Base-by-base conservation (phyloP, 2,329 filamentous ascomycete genomes). In the Moelleriella libera region DNA sequence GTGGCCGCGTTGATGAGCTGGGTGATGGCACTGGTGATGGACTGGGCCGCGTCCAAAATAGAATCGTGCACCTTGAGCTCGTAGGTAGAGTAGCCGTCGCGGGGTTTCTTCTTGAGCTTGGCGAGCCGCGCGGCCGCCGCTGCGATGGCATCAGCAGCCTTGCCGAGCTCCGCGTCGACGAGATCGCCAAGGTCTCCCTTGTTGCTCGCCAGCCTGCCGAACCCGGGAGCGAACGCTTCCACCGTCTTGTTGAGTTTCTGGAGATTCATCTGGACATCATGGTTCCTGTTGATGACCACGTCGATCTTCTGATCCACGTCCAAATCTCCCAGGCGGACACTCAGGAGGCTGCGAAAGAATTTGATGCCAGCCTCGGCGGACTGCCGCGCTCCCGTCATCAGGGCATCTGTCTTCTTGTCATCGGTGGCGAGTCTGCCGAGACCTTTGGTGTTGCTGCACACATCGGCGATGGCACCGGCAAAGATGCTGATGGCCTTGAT, bases 221-320 rank as follows among this genome's bases (percentile, higher is more conserved):
- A 87, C 64, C 87, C 89, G 1, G 90, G 90, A 2, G 89, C 87
- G 58, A 97, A 95, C 0, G 83, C 77, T 62, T 98, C 92, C 1
- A 90, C 88, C 45, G 95, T 72, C 70, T 95, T 96, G 64, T 88
- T 95, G 54, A 98, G 76, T 60, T 85, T 86, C 68, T 97, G 90
- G 46, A 98, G 73, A 55, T 94, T 88, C 66, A 94, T 84, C 63
- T 96, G 87, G 8, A 97, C 89, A 54, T 98, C 92, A 53, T 94
- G 87, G 66, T 95, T 97, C 72, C 85, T 90, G 68, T 92, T 94
- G 69, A 98, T 94, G 48, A 98, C 90, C 34, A 97, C 88, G 52
- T 97, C 90, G 3, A 88, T 94, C 78, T 94, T 95, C 63, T 94
- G 86, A 53, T 94, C 74, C 11, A 87, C 80, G 54, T 95, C 89